A percentile compares a stretch with the other conserved stretches of the same genome.
Evolutionary conservation across 2,329 filamentous ascomycete genomes (phyloP).

Genomic region (Teratosphaeria viscida): DNA sequence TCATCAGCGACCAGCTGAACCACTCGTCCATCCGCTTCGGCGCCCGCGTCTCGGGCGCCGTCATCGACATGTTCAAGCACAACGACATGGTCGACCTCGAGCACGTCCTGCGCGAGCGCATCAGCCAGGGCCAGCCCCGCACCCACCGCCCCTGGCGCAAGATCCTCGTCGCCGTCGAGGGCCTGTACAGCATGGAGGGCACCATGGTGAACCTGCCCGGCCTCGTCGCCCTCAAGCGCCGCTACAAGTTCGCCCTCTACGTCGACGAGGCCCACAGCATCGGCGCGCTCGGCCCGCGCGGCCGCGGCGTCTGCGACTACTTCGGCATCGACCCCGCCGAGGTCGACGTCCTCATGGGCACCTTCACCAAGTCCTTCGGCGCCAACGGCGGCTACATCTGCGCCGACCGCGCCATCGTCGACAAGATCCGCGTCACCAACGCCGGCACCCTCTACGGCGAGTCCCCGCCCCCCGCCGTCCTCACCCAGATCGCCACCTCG

Average conservation of each 20-base stretch:
- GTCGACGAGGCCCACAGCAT: slow-evolving; percentile 95
- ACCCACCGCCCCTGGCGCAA: slow-evolving; percentile 99
- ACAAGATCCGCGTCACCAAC: slow-evolving; percentile 79
- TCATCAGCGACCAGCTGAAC: slow-evolving; percentile 95
- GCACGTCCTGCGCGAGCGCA: slow-evolving; percentile 74
- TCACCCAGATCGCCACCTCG: slow-evolving; percentile 82
- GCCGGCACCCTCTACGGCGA: slow-evolving; percentile 81
- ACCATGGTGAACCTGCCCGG: slow-evolving; percentile 97
- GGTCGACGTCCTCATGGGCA: slow-evolving; percentile 96
- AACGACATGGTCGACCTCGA: slow-evolving; percentile 90
- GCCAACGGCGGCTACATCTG: slow-evolving; percentile 95
- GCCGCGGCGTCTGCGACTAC: slow-evolving; percentile 93
- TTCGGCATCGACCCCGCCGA: slow-evolving; percentile 81
- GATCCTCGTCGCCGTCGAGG: slow-evolving; percentile 91
- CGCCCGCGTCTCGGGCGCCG: slow-evolving; percentile 83
- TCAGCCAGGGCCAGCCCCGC: slow-evolving; percentile 91
- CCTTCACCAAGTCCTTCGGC: slow-evolving; percentile 94
- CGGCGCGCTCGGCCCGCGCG: slow-evolving; percentile 77
- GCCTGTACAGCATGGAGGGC: slow-evolving; percentile 98
- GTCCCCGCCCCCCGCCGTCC: slow-evolving; percentile 73
- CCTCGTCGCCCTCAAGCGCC: slow-evolving; percentile 74
- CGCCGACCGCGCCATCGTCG: slow-evolving; percentile 79
- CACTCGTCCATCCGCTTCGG: slow-evolving; percentile 96
- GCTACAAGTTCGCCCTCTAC: slow-evolving; percentile 95
- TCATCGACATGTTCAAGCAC: slow-evolving; percentile 95